Evolutionary conservation across 352 stramenopile genomes (phyloP), one percentile per base, ranked within the genome.

Genomic region (Globisporangium irregulare): DNA sequence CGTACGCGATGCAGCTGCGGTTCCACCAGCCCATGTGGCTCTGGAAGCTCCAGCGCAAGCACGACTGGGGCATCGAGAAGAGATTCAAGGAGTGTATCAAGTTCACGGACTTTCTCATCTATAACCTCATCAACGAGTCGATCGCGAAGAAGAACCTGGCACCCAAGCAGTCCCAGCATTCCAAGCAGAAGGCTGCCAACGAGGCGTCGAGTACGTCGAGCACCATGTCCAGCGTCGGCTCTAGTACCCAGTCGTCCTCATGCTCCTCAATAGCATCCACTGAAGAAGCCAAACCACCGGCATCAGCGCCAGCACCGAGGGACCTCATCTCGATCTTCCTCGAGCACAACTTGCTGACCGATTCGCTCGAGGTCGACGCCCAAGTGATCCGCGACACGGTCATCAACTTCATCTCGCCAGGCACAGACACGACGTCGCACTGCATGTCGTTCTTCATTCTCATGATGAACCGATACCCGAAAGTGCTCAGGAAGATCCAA

Each of bases 321-420:
- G 58, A 68, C 22, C 22, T 66, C 20, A 69, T 69, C 50, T 69
- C 64, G 12, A 57, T 69, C 36, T 69, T 69, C 29, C 57, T 69
- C 22, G 64, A 69, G 54, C 64, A 25, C 36, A 67, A 67, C 22
- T 22, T 4, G 29, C 32, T 62, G 3, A 62, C 50, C 50, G 50
- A 67, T 24, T 62, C 53, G 1, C 6, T 61, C n/a, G 53, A 34
- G 20, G 36, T 61, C 22, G 51, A 67, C 22, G 53, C 53, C 6
- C 65, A 67, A 22, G 27, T 67, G 62, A 67, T 89, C 14, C 75
- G 78, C 43, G 77, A 90, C 67, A 78, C 89, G 32, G 64, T 87
- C 36, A 75, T 90, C 55, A 85, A 81, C 59, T 86, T 90, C 61
- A 73, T 90, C 34, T 73, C 87, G 9, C 81, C 78, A 29, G 81